Evolutionary conservation across 2,329 filamentous ascomycete genomes (phyloP).

Genomic region (Fusarium sp.): DNA sequence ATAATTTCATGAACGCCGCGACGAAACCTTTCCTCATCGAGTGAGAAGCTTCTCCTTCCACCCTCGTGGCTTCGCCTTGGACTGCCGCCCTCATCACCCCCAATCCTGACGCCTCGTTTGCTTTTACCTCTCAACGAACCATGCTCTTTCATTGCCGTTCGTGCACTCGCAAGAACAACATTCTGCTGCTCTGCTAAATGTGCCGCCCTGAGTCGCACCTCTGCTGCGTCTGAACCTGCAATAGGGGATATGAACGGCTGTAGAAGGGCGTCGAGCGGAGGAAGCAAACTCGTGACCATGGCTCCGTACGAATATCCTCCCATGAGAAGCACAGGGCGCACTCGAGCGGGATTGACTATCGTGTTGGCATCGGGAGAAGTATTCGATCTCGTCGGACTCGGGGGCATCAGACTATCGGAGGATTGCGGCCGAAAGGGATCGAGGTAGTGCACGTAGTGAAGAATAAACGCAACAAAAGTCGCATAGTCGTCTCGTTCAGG

Average conservation of each 20-base stretch:
- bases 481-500: constrained; percentile 87
- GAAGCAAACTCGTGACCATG: constrained; percentile 82
- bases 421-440: constrained; percentile 54
- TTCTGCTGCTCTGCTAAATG: constrained; percentile 77
- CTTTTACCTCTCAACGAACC: constrained; percentile 46
- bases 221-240: constrained; percentile 72
- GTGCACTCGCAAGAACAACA: constrained; percentile 58
- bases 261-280: constrained; percentile 73
- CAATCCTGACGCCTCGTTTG: constrained; percentile 63
- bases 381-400: constrained; percentile 14
- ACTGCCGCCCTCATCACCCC: constrained; percentile 64
- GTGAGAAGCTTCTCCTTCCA: constrained; percentile 55
- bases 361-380: constrained; percentile 3
- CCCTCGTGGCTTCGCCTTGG: constrained; percentile 59
- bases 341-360: neutral
- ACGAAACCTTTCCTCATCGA: constrained; percentile 65
- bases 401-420: constrained; percentile 17
- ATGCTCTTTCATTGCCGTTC: constrained; percentile 51
- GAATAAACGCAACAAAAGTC: constrained; percentile 85
- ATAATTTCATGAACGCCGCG: constrained; percentile 66
- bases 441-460: constrained; percentile 79
- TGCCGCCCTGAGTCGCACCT: constrained; percentile 79
- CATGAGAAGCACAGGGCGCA: constrained; percentile 67
- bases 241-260: constrained; percentile 69
- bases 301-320: constrained; percentile 94